These are phyloP conservation scores for Pterocarpus santalinus DNA, from an alignment of 306 rosid species.

Conservation along the genomic window DNA sequence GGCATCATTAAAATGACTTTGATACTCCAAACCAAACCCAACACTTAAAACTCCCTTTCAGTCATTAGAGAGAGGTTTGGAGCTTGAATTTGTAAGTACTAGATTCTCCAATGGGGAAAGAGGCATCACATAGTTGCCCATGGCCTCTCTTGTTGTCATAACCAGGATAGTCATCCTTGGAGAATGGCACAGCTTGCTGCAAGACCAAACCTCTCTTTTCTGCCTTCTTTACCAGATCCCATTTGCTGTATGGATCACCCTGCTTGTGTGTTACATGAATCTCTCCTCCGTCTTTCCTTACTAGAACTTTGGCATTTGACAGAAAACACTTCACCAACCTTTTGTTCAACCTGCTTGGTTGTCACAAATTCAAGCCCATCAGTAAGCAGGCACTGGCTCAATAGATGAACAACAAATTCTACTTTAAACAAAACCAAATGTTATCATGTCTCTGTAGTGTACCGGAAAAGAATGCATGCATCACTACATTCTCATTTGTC, in stretches of 20 bases:
- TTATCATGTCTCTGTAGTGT: background rate
- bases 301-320: constrained; percentile 63
- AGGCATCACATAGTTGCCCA: constrained; percentile 59
- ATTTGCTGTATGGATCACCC: constrained; percentile 77
- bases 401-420: constrained; percentile 25
- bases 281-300: constrained; percentile 73
- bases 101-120: constrained; percentile 66
- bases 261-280: constrained; percentile 80
- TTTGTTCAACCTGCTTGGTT: constrained; percentile 73
- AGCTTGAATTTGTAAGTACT: constrained; percentile 74
- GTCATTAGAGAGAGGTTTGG: constrained; percentile 33
- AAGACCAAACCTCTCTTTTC: constrained; percentile 63
- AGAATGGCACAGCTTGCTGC: constrained; percentile 59
- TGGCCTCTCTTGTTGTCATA: constrained; percentile 83
- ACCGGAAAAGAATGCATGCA: constrained; percentile 1
- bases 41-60: background rate
- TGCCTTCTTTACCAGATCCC: constrained; percentile 74
- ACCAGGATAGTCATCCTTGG: constrained; percentile 70
- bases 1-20: background rate
- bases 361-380: constrained; percentile 29
- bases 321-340: constrained; percentile 72
- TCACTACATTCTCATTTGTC: constrained; percentile 4
- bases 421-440: background rate
- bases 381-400: constrained; percentile 30
- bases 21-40: constrained; percentile 20